Evolutionary conservation across 805 yeast genomes (phyloP), one percentile per base, ranked within the genome.

Genomic region (Saturnispora silvae): DNA sequence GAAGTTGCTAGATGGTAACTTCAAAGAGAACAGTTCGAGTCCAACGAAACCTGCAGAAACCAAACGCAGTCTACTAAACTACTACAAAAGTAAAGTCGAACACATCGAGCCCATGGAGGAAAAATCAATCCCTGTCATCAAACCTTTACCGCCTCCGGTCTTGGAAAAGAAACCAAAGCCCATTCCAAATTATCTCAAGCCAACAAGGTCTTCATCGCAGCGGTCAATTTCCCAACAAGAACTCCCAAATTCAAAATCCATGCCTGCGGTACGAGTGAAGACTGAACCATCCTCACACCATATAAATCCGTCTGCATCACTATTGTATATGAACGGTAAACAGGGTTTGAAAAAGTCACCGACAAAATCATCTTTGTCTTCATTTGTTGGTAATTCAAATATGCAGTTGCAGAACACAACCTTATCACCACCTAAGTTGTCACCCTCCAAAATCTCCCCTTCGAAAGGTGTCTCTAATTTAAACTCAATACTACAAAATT

Each of bases 21-120:
- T 46, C 39, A 53, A 46, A 34, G 61, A 57, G 37, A 41, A 52
- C 3, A 34, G 43, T 24, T 54, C 53, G 7, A 53, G 57, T 36
- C 60, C 60, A 3, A 55, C 60, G 4, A 48, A 52, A 34, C 40
- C 56, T 3, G 41, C 44, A 8, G 42, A 35, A 11, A 55, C 53
- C 28, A 52, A 48, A 25, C 42, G 48, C 17, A 41, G 42, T 20
- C 41, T 52, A 17, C 45, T 47, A 41, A 47, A 46, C 9, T 48
- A 43, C 22, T 52, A 51, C 18, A 23, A 31, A 25, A 11, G 15
- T 3, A 38, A 28, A 27, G 20, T 23, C 6, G 30, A 37, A 29
- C 20, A 6, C 6, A 25, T 25, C 10, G 10, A 13, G 10, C n/a
- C 28, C 10, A 25, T 15, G 15, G 5, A 25, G 15, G 11, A 23